Conservation (phyloP, 2,329 filamentous ascomycete genomes). For the Lachnellula hyalina region DNA sequence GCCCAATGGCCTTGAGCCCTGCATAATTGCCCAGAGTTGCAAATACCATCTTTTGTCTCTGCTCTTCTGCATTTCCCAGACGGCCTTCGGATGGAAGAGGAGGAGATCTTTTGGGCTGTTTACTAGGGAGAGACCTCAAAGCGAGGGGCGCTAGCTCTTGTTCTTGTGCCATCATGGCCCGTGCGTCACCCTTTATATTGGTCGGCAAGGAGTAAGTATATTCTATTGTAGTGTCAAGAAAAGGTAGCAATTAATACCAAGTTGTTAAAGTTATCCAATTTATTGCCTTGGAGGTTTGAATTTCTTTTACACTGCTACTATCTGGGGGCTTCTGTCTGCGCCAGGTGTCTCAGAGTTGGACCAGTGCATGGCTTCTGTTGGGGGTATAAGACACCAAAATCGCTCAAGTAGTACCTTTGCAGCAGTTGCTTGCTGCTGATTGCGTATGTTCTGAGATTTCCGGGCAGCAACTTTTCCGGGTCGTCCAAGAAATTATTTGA, state of each 20-base stretch:
- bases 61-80: background rate
- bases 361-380: background rate
- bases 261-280: too few relatives aligned
- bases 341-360: background rate
- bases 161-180: background rate
- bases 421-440: background rate
- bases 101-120: background rate
- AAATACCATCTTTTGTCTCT: slow-evolving; percentile 10
- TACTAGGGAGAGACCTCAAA: background rate
- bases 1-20: slow-evolving; percentile 38
- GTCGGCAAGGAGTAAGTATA: background rate
- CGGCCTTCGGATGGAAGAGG: background rate
- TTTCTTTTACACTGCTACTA: too few relatives aligned
- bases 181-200: background rate
- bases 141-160: background rate
- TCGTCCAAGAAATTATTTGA: too few relatives aligned
- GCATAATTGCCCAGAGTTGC: slow-evolving; percentile 35
- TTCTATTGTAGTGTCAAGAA: too few relatives aligned
- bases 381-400: background rate
- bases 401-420: background rate
- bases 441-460: background rate
- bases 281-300: too few relatives aligned
- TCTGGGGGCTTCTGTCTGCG: background rate
- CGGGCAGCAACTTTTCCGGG: background rate
- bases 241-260: too few relatives aligned